Base-by-base conservation (phyloP, 2,329 filamentous ascomycete genomes). In the Pyricularia pennisetigena region DNA sequence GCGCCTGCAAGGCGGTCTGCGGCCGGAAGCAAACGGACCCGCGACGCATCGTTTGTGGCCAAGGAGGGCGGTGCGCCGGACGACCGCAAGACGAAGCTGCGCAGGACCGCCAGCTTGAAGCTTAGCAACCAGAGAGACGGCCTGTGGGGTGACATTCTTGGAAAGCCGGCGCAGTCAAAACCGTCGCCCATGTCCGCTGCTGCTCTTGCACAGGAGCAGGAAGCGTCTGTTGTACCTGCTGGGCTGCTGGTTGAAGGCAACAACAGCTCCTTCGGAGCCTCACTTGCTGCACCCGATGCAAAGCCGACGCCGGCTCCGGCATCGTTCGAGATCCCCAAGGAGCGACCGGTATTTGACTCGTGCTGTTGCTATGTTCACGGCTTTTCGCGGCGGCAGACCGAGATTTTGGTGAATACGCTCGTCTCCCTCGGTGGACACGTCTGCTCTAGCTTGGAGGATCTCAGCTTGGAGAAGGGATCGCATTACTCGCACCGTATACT, bases 61-160 rank as follows among this genome's bases (percentile, higher is more conserved):
- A 29, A 30, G 16, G 66, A 61, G 30, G 59, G 57, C 9, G 79
- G 78, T 3, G 76, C 78, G 14, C 74, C 76, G 3, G 85, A 88
- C 59, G 83, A 85, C 9, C 88, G 90, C 4, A 87, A 87, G 70
- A 86, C 93, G 72, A 98, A 97, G 79, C 79, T 99, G 72, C 88
- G 95, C 72, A 90, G 94, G 74, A 93, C 92, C 6, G 91, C 94
- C 26, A 97, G 94, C 77, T 88, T 90, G 75, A 94, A 93, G 76
- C 81, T 98, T 35, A 89, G 85, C 69, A 90, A 85, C 66, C 93
- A 97, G 74, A 90, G 89, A 72, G 88, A 94, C 73, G 88, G 87
- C 30, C 84, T 98, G n/a, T 98, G 94, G 94, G 90, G 90, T 5
- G 92, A 96, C 73, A 96, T 99, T 69, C 85, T 95, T 28, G 88